Evolutionary conservation across 768 basidiomycete species (phyloP), one percentile per base, ranked within the genome.

Genomic region (Tricholoma saponaceum): DNA sequence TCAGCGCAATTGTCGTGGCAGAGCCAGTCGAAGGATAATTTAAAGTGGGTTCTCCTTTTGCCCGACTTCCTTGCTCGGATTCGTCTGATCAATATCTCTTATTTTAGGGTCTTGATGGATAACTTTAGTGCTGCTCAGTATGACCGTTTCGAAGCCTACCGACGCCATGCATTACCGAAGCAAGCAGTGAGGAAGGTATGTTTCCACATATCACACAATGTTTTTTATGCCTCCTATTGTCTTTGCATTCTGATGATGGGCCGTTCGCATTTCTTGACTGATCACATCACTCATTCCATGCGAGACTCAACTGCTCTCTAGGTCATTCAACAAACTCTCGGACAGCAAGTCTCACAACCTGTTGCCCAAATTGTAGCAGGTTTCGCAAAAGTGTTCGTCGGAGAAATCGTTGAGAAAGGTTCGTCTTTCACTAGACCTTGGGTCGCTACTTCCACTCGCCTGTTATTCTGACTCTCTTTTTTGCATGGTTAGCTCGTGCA

Each of bases 351-450:
- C 5, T 92, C 92, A 3, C 86, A 87, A 64, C 90, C 91, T 3
- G 89, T 95, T 4, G 88, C 93, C 1, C 92, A 94, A 60, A 84
- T 95, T 44, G 88, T 95, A 2, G 92, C 92, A 5, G 94, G 94
- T 59, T 89, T 96, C 57, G 81, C 83, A 13, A 96, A 95, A 66
- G 92, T 96, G 0, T 96, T 95, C 59, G 92, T 96, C 3, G 94
- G 94, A 2, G 93, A 95, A 69, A 90, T 96, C 5, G 82, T 95
- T 16, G 93, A 95, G 67, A 90, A 89, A 73, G 92, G 92, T 91
- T 51, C 55, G 77, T 65, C 43, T 20, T 20, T 18, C 7, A 20
- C 23, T 9, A 51, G n/a, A 32, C 4, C 5, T 1, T 26, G 30
- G 9, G 35, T 22, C 9, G 4, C 61, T 26, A 55, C 32, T 39